Evolutionary conservation across 2,329 filamentous ascomycete genomes (phyloP).

Genomic region (Aureobasidium sp.): DNA sequence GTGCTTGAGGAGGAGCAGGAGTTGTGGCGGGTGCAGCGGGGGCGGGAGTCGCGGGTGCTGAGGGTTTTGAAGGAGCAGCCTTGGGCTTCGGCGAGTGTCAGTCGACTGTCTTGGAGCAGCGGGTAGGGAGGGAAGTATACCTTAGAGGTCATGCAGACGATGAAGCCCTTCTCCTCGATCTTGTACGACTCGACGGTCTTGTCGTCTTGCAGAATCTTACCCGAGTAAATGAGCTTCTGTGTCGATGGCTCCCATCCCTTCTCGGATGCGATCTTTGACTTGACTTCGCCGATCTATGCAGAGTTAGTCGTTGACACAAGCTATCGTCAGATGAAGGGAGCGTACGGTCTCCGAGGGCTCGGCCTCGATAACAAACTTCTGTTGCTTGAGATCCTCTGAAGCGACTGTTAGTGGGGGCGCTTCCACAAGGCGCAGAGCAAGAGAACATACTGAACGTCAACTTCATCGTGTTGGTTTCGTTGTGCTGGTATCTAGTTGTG

Average conservation of each 20-base stretch:
- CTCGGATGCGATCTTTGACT: conserved; percentile 84
- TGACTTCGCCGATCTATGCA: conserved; percentile 73
- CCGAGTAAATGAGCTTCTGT: conserved; percentile 97
- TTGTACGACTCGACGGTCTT: conserved; percentile 95
- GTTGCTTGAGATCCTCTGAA: conserved; percentile 86
- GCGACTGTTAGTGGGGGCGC: not conserved
- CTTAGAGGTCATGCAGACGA: conserved; percentile 98
- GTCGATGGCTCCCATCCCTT: conserved; percentile 89
- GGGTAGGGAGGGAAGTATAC: conserved; percentile 38
- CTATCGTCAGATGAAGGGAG: not conserved
- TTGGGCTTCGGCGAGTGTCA: conserved; percentile 56
- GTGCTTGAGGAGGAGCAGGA: conserved; percentile 54
- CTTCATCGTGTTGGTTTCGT: conserved; percentile 45
- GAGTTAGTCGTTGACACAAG: not conserved
- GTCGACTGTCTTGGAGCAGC: conserved; percentile 15
- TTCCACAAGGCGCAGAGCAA: not conserved
- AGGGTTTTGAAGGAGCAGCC: conserved; percentile 45
- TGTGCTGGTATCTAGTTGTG: not conserved
- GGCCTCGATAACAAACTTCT: conserved; percentile 94
- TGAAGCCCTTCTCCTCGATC: conserved; percentile 98
- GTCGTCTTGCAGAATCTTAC: conserved; percentile 97
- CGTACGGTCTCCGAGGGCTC: conserved; percentile 87
- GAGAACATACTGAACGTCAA: conserved; percentile 57
- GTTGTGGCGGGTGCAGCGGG: conserved; percentile 39
- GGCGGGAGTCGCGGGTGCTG: conserved; percentile 53